Conservation (phyloP, 1,139 yeast genomes). For the Magnusiomyces tetraspermus region DNA sequence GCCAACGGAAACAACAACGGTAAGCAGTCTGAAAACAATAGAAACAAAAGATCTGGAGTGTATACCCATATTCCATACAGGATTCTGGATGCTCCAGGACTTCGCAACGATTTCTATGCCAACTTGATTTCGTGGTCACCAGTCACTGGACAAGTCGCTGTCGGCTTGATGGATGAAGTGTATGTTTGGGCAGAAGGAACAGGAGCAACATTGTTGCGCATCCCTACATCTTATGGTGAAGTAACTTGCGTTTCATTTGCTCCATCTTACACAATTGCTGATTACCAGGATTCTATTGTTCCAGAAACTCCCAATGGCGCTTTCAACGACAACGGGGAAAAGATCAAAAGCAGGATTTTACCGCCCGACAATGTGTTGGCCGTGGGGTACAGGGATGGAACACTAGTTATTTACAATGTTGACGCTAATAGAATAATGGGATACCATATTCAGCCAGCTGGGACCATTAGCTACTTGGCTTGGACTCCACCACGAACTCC, state of each 20-base stretch:
- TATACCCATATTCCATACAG: constrained; percentile 33
- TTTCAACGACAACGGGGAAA: constrained; percentile 15
- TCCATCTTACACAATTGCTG: background rate
- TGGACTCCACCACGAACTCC: constrained; percentile 43
- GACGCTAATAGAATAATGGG: constrained; percentile 20
- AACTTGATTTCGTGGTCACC: constrained; percentile 70
- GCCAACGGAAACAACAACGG: background rate
- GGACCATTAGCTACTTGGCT: constrained; percentile 48
- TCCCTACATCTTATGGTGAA: constrained; percentile 21
- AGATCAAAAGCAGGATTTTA: constrained; percentile 14
- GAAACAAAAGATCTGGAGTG: background rate
- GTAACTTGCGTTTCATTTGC: constrained; percentile 57
- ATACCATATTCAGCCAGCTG: constrained; percentile 26
- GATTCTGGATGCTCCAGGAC: constrained; percentile 63
- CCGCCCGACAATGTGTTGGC: constrained; percentile 35
- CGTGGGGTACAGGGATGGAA: constrained; percentile 52
- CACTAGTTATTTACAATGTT: constrained; percentile 36
- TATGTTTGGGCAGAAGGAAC: constrained; percentile 56
- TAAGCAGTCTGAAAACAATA: background rate
- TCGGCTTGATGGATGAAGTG: constrained; percentile 55
- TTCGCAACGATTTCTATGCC: constrained; percentile 73
- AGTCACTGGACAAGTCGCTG: constrained; percentile 43
- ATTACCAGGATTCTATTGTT: background rate
- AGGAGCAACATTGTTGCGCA: constrained; percentile 33
- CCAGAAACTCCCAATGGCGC: background rate